These are phyloP conservation scores for Fusarium dlaminii DNA, from an alignment of 2,329 filamentous ascomycete genomes.

Conservation along the genomic window DNA sequence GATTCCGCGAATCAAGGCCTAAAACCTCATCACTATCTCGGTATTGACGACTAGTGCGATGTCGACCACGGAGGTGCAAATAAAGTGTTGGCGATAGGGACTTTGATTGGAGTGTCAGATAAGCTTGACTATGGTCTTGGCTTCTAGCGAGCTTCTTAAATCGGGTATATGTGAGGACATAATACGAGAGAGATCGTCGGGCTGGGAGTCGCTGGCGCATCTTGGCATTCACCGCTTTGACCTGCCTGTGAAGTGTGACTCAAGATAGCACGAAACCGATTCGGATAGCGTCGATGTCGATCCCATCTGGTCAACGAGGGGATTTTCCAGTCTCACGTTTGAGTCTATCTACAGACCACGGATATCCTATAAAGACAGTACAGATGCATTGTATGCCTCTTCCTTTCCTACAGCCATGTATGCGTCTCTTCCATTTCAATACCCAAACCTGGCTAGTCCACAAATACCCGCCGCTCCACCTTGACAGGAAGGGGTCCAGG, in stretches of 20 bases:
- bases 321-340: background rate
- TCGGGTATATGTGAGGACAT: background rate
- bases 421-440: background rate
- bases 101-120: background rate
- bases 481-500: background rate
- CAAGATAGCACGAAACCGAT: background rate
- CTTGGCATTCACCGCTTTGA: constrained; percentile 9
- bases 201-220: background rate
- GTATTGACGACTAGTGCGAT: constrained; percentile 11
- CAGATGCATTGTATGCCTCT: background rate
- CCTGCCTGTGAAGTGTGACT: background rate
- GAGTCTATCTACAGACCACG: background rate
- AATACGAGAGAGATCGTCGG: background rate
- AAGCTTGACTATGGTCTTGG: background rate
- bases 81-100: background rate
- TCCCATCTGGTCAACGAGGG: background rate
- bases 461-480: constrained; percentile 4
- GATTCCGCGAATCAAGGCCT: constrained; percentile 20
- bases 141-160: constrained; percentile 7
- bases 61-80: background rate
- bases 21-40: constrained; percentile 1
- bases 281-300: background rate
- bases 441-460: background rate
- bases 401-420: background rate
- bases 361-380: background rate